Evolutionary conservation across 2,329 filamentous ascomycete species (phyloP).

Genomic region (Xylaria sp.): DNA sequence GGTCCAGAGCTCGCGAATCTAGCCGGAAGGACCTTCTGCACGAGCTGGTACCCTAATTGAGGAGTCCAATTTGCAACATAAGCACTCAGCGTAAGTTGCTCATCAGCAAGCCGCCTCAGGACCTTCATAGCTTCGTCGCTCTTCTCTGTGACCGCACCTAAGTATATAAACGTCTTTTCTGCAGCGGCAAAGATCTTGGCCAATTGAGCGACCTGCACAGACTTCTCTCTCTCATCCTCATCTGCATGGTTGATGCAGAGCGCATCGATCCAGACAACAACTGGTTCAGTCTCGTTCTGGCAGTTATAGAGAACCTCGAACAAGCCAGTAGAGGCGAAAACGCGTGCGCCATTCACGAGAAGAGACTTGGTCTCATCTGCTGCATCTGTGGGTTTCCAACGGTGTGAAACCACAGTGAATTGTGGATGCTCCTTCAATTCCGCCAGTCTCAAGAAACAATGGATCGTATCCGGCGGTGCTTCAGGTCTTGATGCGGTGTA

Average conservation of each 20-base stretch:
- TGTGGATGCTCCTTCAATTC: constrained; percentile 36
- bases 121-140: constrained; percentile 43
- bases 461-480: constrained; percentile 32
- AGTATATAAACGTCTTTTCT: constrained; percentile 39
- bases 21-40: constrained; percentile 36
- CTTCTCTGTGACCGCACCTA: constrained; percentile 34
- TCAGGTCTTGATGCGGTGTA: constrained; percentile 36
- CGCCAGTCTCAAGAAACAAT: constrained; percentile 41
- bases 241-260: constrained; percentile 45
- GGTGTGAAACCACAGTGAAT: constrained; percentile 40
- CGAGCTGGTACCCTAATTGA: constrained; percentile 31
- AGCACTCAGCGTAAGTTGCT: constrained; percentile 37
- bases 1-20: constrained; percentile 13
- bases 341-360: constrained; percentile 38
- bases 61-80: constrained; percentile 39
- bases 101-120: constrained; percentile 37
- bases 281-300: constrained; percentile 34
- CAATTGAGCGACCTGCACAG: constrained; percentile 40
- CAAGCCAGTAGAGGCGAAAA: constrained; percentile 36
- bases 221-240: constrained; percentile 38
- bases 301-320: constrained; percentile 33
- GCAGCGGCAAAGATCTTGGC: constrained; percentile 37
- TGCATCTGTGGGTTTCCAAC: constrained; percentile 32
- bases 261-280: constrained; percentile 44
- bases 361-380: constrained; percentile 34